Evolutionary conservation across 2,329 filamentous ascomycete species (phyloP).

Genomic region (Apiospora kogelbergensis): DNA sequence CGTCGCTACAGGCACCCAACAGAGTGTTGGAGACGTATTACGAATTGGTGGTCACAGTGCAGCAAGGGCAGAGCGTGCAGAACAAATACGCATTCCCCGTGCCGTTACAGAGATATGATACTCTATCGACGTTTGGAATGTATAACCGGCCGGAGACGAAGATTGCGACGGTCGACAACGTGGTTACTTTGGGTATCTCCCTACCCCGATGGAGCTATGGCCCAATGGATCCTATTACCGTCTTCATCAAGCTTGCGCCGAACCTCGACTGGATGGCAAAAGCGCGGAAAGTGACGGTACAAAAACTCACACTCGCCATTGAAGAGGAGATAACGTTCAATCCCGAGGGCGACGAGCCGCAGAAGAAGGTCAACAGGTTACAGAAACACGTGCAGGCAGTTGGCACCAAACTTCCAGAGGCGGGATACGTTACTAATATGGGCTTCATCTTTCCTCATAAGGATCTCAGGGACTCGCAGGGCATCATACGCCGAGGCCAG

Average conservation of each 20-base stretch:
- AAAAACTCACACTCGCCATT: conserved; percentile 89
- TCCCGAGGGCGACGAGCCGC: conserved; percentile 92
- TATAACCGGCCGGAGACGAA: conserved; percentile 94
- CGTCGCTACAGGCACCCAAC: conserved; percentile 85
- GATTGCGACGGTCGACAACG: conserved; percentile 81
- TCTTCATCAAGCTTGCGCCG: conserved; percentile 91
- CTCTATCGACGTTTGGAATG: conserved; percentile 97
- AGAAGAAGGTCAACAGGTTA: conserved; percentile 83
- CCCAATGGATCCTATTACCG: conserved; percentile 89
- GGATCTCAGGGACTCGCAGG: conserved; percentile 82
- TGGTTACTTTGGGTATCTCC: conserved; percentile 89
- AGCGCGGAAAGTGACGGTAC: conserved; percentile 87
- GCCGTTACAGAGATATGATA: conserved; percentile 91
- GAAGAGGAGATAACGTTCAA: conserved; percentile 99
- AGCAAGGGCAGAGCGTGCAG: conserved; percentile 84
- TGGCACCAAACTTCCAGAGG: conserved; percentile 82
- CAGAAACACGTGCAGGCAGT: conserved; percentile 81
- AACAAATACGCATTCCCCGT: conserved; percentile 91
- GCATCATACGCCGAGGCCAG: conserved; percentile 81
- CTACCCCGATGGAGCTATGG: conserved; percentile 96
- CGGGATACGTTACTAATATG: conserved; percentile 90
- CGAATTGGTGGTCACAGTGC: conserved; percentile 92
- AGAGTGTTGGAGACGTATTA: conserved; percentile 97
- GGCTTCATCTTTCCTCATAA: conserved; percentile 89
- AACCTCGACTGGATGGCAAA: conserved; percentile 91